phyloP scores from a whole-genome alignment of 257 asterid species.

The Rehmannia glutinosa region DNA sequence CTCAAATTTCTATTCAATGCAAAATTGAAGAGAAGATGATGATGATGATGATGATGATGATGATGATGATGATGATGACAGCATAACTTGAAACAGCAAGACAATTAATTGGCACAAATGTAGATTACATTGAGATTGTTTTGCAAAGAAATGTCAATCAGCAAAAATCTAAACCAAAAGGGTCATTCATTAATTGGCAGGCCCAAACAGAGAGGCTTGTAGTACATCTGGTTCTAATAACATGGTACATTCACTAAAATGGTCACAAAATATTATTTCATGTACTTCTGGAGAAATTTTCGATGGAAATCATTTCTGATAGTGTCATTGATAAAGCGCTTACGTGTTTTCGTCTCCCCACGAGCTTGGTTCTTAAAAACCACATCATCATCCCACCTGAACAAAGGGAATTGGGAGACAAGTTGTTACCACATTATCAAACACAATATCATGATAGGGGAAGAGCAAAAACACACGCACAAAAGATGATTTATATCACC shows the following conservation, averaged over 20 bases:
- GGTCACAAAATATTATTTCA: conserved; percentile 33
- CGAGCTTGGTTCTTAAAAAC: conserved; percentile 97
- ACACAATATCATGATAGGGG: not conserved
- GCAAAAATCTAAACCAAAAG: not conserved
- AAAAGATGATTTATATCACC: conserved; percentile 31
- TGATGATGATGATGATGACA: no score
- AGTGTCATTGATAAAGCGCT: conserved; percentile 91
- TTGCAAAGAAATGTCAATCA: not conserved
- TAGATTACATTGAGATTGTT: no score
- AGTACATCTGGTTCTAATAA: not conserved
- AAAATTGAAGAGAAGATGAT: no score
- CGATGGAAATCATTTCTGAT: conserved; percentile 84
- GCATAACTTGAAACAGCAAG: no score
- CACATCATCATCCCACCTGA: conserved; percentile 98
- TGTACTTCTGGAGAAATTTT: conserved; percentile 73
- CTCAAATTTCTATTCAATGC: no score
- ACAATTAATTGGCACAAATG: no score
- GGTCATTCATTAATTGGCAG: not conserved
- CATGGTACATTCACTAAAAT: not conserved
- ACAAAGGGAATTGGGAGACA: not conserved
- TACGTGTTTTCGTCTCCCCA: conserved; percentile 65
- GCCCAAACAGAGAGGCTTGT: not conserved
- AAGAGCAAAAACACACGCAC: not conserved
- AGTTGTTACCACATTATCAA: not conserved
- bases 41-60: no score